Evolutionary conservation across 768 basidiomycete species (phyloP).

Genomic region (Chalciporus pseudorubinellus): DNA sequence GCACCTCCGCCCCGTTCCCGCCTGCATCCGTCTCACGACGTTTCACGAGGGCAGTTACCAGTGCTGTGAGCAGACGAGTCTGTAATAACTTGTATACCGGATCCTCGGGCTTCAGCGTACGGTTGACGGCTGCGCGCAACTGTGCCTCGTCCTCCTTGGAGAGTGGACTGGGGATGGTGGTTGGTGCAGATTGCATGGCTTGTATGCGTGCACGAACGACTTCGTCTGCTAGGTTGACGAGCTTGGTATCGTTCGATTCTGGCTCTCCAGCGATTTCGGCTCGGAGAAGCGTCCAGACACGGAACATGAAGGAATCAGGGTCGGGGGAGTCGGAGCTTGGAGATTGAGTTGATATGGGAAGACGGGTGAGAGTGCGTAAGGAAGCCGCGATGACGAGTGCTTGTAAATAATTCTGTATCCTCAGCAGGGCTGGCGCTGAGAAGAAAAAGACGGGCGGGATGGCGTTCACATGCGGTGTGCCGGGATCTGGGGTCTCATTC

Average conservation of each 20-base stretch:
- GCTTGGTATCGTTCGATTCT: conserved; percentile 44
- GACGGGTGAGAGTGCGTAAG: conserved; percentile 53
- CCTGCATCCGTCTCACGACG: conserved; percentile 8
- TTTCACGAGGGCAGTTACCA: conserved; percentile 29
- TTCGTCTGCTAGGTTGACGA: conserved; percentile 72
- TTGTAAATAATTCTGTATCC: conserved; percentile 68
- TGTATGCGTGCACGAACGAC: conserved; percentile 53
- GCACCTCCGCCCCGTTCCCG: conserved; percentile 9
- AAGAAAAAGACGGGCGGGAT: conserved; percentile 72
- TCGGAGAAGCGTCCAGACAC: conserved; percentile 64
- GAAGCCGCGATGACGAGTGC: conserved; percentile 65
- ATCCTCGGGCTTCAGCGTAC: conserved; percentile 58
- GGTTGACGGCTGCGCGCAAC: conserved; percentile 60
- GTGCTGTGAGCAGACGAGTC: conserved; percentile 49
- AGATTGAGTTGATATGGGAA: conserved; percentile 25
- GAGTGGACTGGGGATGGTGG: conserved; percentile 3
- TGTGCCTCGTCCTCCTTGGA: conserved; percentile 45
- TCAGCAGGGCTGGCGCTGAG: conserved; percentile 48
- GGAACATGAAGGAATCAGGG: conserved; percentile 46
- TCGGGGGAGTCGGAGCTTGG: conserved; percentile 8
- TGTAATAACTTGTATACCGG: conserved; percentile 67
- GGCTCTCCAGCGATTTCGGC: conserved; percentile 46
- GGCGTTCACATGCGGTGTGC: conserved; percentile 31
- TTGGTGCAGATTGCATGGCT: background rate
- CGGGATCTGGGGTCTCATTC: background rate